These are phyloP conservation scores for Bipolaris gigantea DNA, from an alignment of 2,329 filamentous ascomycete species.

Conservation along the genomic window DNA sequence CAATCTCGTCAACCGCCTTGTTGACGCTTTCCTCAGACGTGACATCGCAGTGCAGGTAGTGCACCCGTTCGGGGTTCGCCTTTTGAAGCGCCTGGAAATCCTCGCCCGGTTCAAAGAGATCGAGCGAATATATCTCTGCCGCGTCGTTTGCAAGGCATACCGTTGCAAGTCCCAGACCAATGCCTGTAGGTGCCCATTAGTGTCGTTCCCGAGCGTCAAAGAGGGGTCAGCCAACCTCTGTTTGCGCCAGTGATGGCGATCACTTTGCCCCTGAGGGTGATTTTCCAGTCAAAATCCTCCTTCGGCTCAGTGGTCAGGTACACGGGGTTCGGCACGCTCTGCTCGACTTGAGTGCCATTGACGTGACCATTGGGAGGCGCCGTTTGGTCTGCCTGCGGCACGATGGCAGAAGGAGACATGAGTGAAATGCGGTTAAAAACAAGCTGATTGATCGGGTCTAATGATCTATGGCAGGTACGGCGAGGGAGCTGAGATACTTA, in stretches of 20 bases:
- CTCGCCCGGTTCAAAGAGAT: constrained; percentile 52
- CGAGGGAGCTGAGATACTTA: constrained; percentile 5
- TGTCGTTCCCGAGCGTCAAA: constrained; percentile 32
- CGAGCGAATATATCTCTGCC: constrained; percentile 53
- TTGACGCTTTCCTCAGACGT: constrained; percentile 53
- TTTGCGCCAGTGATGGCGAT: constrained; percentile 31
- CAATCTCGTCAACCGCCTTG: constrained; percentile 51
- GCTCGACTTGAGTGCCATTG: constrained; percentile 22
- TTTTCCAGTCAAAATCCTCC: constrained; percentile 51
- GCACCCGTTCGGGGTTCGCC: constrained; percentile 47
- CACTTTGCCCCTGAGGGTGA: constrained; percentile 50
- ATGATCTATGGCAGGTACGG: constrained; percentile 16
- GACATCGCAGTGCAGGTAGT: constrained; percentile 54
- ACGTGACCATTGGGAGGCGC: constrained; percentile 19
- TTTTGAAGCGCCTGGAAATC: constrained; percentile 50
- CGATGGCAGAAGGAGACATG: constrained; percentile 38
- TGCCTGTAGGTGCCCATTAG: constrained; percentile 6
- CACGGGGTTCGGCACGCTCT: constrained; percentile 34
- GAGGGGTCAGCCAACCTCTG: constrained; percentile 21
- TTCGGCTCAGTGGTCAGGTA: constrained; percentile 49
- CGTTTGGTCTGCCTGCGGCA: constrained; percentile 19
- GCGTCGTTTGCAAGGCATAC: constrained; percentile 53
- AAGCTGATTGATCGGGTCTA: constrained; percentile 9
- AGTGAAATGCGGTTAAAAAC: background rate
- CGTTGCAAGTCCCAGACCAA: constrained; percentile 51